phyloP scores from a whole-genome alignment of 2,329 filamentous ascomycete genomes.

The Aspergillus cejpii region DNA sequence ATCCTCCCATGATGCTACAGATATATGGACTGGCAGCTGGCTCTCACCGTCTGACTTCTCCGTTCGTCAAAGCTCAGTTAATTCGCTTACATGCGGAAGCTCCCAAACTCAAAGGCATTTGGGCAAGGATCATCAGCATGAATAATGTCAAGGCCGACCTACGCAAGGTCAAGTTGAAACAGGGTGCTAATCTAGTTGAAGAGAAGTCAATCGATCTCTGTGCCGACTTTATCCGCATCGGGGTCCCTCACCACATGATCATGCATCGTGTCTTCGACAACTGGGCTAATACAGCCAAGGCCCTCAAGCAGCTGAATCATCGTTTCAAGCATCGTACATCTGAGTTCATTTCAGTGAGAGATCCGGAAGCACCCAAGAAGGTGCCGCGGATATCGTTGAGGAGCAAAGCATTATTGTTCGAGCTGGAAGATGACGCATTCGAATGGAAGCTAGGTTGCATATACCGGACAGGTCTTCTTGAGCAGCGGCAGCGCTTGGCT shows the following conservation, averaged over 20 bases:
- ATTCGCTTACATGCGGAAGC: conserved; percentile 81
- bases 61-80: conserved; percentile 70
- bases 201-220: conserved; percentile 79
- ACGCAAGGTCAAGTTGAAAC: conserved; percentile 66
- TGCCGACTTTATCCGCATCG: conserved; percentile 77
- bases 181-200: conserved; percentile 54
- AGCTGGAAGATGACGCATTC: conserved; percentile 91
- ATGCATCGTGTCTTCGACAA: conserved; percentile 93
- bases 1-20: conserved; percentile 88
- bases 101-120: conserved; percentile 72
- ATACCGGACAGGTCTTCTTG: conserved; percentile 78
- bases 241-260: conserved; percentile 84
- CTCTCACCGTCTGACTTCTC: conserved; percentile 77
- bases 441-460: conserved; percentile 97
- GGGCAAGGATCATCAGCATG: conserved; percentile 79
- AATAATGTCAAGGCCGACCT: conserved; percentile 76
- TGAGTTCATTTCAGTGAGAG: conserved; percentile 80
- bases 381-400: conserved; percentile 81
- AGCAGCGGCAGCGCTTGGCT: conserved; percentile 83
- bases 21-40: conserved; percentile 76
- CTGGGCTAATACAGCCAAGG: conserved; percentile 77
- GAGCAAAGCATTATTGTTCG: conserved; percentile 75
- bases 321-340: conserved; percentile 81
- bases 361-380: conserved; percentile 74
- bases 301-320: conserved; percentile 83